Evolutionary conservation across 345 rosid genomes (phyloP).

Genomic region (Firmiana major): DNA sequence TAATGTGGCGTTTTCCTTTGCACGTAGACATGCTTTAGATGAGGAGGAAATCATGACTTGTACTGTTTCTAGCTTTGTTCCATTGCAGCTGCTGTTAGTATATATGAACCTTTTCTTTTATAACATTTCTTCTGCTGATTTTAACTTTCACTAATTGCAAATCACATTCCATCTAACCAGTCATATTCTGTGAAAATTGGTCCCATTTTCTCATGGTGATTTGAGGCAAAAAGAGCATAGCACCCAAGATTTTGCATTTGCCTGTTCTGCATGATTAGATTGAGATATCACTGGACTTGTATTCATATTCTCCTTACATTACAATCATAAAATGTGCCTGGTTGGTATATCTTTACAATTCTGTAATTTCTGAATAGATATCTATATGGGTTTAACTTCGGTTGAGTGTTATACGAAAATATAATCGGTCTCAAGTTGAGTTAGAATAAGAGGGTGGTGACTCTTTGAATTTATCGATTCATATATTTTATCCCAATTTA

Average conservation of each 20-base stretch:
- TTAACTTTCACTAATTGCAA: constrained; percentile 33
- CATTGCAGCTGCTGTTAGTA: constrained; percentile 36
- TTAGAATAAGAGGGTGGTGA: no score
- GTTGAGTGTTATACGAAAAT: no score
- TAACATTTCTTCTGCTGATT: constrained; percentile 17
- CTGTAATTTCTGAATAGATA: no score
- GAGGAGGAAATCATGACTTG: constrained; percentile 43
- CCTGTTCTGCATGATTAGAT: constrained; percentile 16
- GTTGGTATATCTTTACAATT: not conserved
- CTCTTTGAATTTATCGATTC: no score
- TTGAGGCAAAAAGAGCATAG: constrained; percentile 18
- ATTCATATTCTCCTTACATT: no score
- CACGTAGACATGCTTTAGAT: constrained; percentile 45
- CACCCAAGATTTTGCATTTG: constrained; percentile 32
- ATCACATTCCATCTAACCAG: constrained; percentile 26
- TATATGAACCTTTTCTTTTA: constrained; percentile 36
- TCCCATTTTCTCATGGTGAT: constrained; percentile 25
- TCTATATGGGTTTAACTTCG: no score
- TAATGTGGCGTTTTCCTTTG: constrained; percentile 58
- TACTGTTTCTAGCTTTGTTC: constrained; percentile 37
- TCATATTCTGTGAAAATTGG: constrained; percentile 23
- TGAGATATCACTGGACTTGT: not conserved
- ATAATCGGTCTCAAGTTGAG: no score
- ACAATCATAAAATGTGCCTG: not conserved
- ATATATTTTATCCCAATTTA: no score